A percentile compares a stretch with the other conserved stretches of the same genome.
Evolutionary conservation across 1,284 basidiomycete species (phyloP).

Genomic region (Chalciporus piperatoides): DNA sequence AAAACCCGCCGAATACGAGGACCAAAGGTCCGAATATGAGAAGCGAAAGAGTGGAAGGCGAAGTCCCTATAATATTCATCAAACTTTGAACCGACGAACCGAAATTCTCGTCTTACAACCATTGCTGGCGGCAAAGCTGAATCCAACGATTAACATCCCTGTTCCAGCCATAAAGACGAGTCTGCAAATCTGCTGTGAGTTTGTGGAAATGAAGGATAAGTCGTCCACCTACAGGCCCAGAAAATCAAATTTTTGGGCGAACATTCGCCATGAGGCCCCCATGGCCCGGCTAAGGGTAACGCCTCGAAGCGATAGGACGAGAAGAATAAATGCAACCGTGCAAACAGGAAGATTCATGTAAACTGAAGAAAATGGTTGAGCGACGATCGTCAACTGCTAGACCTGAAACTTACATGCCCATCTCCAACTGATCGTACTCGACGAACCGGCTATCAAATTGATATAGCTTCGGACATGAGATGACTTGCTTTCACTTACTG

Average conservation of each 20-base stretch:
- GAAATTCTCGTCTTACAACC: slow-evolving; percentile 54
- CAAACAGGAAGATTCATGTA: slow-evolving; percentile 79
- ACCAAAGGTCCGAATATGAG: slow-evolving; percentile 53
- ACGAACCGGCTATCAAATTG: slow-evolving; percentile 19
- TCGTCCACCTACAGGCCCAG: slow-evolving; percentile 58
- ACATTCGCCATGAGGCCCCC: slow-evolving; percentile 52
- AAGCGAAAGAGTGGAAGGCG: slow-evolving; percentile 55
- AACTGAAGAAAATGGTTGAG: slow-evolving; percentile 43
- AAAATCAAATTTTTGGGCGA: slow-evolving; percentile 65
- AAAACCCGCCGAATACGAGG: slow-evolving; percentile 55
- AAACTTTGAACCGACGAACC: slow-evolving; percentile 11
- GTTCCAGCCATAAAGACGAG: slow-evolving; percentile 72
- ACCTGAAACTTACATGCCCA: slow-evolving; percentile 67
- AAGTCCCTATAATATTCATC: slow-evolving; percentile 46
- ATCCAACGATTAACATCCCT: slow-evolving; percentile 67
- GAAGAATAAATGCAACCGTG: slow-evolving; percentile 51
- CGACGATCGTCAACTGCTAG: slow-evolving; percentile 1
- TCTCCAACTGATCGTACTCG: slow-evolving; percentile 56
- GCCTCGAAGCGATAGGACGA: slow-evolving; percentile 54
- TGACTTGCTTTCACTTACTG: slow-evolving; percentile 46
- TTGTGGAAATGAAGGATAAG: slow-evolving; percentile 16
- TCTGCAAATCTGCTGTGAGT: slow-evolving; percentile 38
- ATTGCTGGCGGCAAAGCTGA: slow-evolving; percentile 63
- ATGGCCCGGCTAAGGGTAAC: slow-evolving; percentile 45
- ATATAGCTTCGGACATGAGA: slow-evolving; percentile 16